These are phyloP conservation scores for Neonectria ditissima DNA, from an alignment of 2,329 filamentous ascomycete species.

Conservation along the genomic window DNA sequence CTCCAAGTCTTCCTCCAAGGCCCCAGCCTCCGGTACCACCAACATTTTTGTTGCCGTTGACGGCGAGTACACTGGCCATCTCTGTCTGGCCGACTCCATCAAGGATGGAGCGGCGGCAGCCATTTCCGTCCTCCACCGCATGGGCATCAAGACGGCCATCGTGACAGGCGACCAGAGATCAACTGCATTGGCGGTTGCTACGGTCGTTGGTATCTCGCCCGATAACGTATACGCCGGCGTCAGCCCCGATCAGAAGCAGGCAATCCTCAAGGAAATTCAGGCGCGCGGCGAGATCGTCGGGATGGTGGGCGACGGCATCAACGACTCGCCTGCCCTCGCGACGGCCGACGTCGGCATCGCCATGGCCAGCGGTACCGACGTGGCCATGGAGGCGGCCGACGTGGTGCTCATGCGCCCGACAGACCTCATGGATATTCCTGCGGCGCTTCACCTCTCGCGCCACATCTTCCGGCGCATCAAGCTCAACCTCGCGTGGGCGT, in stretches of 20 bases:
- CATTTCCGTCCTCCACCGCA: constrained; percentile 82
- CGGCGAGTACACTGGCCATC: constrained; percentile 80
- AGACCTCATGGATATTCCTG: constrained; percentile 92
- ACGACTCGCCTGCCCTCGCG: constrained; percentile 94
- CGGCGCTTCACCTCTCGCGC: constrained; percentile 82
- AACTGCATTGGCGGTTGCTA: constrained; percentile 86
- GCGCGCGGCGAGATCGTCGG: constrained; percentile 80
- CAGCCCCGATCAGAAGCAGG: constrained; percentile 90
- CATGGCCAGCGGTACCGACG: constrained; percentile 91
- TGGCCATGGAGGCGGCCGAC: constrained; percentile 97
- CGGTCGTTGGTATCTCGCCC: constrained; percentile 81
- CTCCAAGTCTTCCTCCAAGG: constrained; percentile 48
- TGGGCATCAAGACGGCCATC: constrained; percentile 89
- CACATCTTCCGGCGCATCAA: constrained; percentile 94
- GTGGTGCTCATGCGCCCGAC: constrained; percentile 95
- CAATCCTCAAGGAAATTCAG: constrained; percentile 84
- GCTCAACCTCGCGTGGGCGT: constrained; percentile 92
- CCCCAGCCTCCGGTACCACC: constrained; percentile 76
- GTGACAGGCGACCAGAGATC: constrained; percentile 92
- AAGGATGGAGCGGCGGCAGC: constrained; percentile 87
- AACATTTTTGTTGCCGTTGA: constrained; percentile 94
- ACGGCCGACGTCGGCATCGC: constrained; percentile 95
- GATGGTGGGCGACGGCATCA: constrained; percentile 99
- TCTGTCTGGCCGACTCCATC: constrained; percentile 89
- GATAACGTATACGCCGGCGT: constrained; percentile 87